Evolutionary conservation across 345 rosid species (phyloP).

Genomic region (Kernera saxatilis): DNA sequence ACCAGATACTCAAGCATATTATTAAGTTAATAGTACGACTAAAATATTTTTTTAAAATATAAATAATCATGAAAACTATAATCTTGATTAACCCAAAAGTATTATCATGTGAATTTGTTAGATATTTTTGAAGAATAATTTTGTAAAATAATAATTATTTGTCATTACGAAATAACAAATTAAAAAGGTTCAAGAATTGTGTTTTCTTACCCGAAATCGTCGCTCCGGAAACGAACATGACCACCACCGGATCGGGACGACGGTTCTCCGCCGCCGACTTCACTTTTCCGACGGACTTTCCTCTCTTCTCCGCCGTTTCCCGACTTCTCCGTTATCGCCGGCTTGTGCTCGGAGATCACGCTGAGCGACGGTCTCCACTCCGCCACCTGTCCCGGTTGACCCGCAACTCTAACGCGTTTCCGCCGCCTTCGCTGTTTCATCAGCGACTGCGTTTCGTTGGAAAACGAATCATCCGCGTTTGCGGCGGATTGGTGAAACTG

Average conservation of each 20-base stretch:
- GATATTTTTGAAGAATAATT: not conserved
- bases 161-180: not conserved
- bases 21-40: not conserved
- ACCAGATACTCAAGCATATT: not conserved
- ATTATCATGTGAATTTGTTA: not conserved
- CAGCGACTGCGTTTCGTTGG: conserved; percentile 30
- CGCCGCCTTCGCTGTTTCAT: conserved; percentile 24
- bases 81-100: not conserved
- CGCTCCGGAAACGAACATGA: conserved; percentile 30
- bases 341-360: conserved; percentile 54
- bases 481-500: conserved; percentile 6
- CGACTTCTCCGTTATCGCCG: conserved; percentile 22
- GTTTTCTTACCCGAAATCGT: conserved; percentile 36
- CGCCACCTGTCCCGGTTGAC: conserved; percentile 12
- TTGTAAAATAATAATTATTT: not conserved
- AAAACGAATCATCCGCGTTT: conserved; percentile 4
- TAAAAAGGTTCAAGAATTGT: not conserved
- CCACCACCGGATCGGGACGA: conserved; percentile 22
- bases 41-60: not conserved
- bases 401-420: conserved; percentile 28
- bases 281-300: conserved; percentile 31
- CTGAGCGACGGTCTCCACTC: conserved; percentile 67
- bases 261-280: not conserved
- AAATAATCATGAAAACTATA: not conserved
- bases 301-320: conserved; percentile 14